Evolutionary conservation across 768 basidiomycete species (phyloP).

Genomic region (Russula sp.): DNA sequence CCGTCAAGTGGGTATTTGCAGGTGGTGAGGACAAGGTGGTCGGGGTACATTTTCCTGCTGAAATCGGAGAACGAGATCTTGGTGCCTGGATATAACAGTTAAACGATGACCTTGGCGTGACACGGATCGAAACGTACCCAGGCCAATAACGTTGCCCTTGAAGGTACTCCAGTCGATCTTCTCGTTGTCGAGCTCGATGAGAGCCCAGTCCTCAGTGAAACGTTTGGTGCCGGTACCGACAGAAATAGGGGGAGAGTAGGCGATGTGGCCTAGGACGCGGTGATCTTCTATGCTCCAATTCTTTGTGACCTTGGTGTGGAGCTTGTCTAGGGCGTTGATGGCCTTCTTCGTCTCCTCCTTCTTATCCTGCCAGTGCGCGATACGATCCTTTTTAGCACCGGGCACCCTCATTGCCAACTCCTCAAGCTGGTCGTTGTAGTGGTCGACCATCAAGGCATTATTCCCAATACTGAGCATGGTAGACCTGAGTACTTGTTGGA

Average conservation of each 20-base stretch:
- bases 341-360: no score
- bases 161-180: slow-evolving; percentile 1
- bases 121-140: slow-evolving; percentile 22
- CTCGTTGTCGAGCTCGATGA: not conserved
- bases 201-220: slow-evolving; percentile 18
- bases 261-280: not conserved
- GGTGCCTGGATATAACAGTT: slow-evolving; percentile 10
- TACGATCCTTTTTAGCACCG: no score
- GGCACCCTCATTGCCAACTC: no score
- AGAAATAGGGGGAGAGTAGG: not conserved
- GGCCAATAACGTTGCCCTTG: slow-evolving; percentile 9
- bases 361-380: no score
- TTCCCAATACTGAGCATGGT: no score
- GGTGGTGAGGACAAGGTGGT: not conserved
- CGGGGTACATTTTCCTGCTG: not conserved
- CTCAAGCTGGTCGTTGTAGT: no score
- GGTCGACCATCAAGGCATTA: no score
- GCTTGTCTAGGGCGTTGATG: not conserved
- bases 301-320: not conserved
- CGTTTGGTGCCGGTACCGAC: not conserved
- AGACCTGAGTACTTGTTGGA: no score
- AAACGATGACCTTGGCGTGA: not conserved
- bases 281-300: not conserved
- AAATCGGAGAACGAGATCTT: not conserved
- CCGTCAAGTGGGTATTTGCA: slow-evolving; percentile 3